A percentile compares a stretch with the other conserved stretches of the same genome.
Evolutionary conservation across 768 basidiomycete genomes (phyloP).

Genomic region (Collybia nuda): DNA sequence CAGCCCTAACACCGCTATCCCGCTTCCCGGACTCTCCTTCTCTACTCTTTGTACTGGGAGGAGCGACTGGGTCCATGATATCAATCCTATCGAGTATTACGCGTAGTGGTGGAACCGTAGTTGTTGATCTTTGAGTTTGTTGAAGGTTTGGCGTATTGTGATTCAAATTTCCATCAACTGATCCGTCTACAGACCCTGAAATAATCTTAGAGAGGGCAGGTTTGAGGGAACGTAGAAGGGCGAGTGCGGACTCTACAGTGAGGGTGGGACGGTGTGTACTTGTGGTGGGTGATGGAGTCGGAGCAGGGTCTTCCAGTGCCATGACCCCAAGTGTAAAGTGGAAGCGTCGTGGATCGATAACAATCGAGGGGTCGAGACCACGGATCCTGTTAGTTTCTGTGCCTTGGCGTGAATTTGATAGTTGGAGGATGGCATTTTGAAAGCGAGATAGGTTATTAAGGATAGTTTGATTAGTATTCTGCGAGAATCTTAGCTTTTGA

Average conservation of each 20-base stretch:
- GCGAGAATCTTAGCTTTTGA: too few species aligned
- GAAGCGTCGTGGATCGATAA: conserved; percentile 57
- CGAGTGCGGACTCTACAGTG: conserved; percentile 40
- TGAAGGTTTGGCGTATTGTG: neutral
- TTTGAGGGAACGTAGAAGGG: conserved; percentile 40
- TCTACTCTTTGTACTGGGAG: neutral
- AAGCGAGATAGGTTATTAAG: conserved; percentile 36
- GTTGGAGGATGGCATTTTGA: conserved; percentile 40
- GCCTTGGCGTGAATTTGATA: neutral
- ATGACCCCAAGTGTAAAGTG: conserved; percentile 80
- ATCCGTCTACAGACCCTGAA: neutral
- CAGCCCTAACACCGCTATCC: neutral
- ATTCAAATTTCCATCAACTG: too few species aligned
- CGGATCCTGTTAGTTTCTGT: conserved; percentile 21
- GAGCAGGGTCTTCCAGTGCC: conserved; percentile 38
- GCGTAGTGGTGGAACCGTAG: conserved; percentile 9
- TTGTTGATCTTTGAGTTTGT: neutral
- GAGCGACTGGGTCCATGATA: conserved; percentile 33
- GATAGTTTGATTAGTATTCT: conserved; percentile 42
- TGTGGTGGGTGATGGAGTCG: neutral
- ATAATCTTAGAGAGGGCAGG: conserved; percentile 11
- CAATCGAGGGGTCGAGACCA: conserved; percentile 62
- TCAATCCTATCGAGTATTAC: conserved; percentile 47
- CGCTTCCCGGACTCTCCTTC: neutral
- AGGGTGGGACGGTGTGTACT: neutral